A percentile compares a stretch with the other conserved stretches of the same genome.
These are phyloP conservation scores for Xylaria sp. DNA, from an alignment of 2,329 filamentous ascomycete genomes.

Conservation along the genomic window DNA sequence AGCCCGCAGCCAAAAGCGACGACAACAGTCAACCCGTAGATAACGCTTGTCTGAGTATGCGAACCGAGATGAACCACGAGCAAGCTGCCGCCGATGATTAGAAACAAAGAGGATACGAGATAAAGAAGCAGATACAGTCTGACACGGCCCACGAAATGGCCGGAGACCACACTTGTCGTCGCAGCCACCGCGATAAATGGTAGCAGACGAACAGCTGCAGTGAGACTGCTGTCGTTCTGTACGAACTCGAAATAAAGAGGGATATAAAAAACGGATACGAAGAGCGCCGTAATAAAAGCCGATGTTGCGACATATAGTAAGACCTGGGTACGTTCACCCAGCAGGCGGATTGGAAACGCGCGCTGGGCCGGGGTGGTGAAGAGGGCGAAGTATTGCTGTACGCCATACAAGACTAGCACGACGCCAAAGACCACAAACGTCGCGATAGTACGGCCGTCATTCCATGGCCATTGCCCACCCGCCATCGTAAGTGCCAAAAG, in stretches of 20 bases:
- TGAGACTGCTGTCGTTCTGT: constrained; percentile 53
- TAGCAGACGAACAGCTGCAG: constrained; percentile 55
- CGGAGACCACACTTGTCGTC: constrained; percentile 47
- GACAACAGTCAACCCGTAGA: constrained; percentile 52
- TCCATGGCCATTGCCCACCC: constrained; percentile 61
- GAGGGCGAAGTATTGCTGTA: constrained; percentile 57
- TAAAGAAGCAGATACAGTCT: constrained; percentile 53
- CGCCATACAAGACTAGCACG: constrained; percentile 53
- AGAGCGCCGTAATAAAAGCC: constrained; percentile 48
- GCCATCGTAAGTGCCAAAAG: constrained; percentile 62
- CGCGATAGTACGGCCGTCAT: constrained; percentile 56
- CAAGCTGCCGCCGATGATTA: constrained; percentile 46
- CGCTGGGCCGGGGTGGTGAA: constrained; percentile 54
- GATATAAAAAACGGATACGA: constrained; percentile 59
- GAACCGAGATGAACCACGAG: constrained; percentile 44
- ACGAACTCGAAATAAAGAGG: constrained; percentile 64
- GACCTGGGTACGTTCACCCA: constrained; percentile 52
- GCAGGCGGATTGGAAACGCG: constrained; percentile 59
- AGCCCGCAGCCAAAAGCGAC: constrained; percentile 48
- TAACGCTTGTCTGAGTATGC: constrained; percentile 39
- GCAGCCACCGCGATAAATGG: constrained; percentile 51
- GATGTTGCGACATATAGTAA: constrained; percentile 56
- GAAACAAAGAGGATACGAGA: constrained; percentile 47
- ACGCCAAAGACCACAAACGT: constrained; percentile 58
- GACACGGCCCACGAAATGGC: constrained; percentile 50